Conservation (phyloP, 2,329 filamentous ascomycete species). For the Pseudocercospora fuligena region DNA sequence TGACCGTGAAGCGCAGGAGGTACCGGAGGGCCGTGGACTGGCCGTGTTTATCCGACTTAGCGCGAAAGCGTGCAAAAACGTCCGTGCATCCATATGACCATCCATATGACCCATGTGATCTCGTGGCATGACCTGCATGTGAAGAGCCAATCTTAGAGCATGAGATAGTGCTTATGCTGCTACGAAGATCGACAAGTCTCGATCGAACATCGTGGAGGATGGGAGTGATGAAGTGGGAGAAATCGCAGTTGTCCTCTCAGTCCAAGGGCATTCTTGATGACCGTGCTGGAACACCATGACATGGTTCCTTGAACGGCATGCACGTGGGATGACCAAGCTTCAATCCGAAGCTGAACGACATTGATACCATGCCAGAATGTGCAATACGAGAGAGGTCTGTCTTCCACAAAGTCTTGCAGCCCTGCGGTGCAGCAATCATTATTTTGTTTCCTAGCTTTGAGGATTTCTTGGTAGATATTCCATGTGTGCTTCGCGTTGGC, state of each 20-base stretch:
- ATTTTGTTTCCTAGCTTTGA: too few species aligned
- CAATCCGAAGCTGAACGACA: neutral
- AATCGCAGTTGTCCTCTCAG: neutral
- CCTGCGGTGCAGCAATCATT: too few species aligned
- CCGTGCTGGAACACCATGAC: neutral
- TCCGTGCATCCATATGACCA: neutral
- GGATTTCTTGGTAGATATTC: too few species aligned
- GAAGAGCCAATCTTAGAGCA: neutral
- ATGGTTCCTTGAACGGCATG: neutral
- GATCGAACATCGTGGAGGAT: too few species aligned
- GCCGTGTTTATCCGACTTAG: neutral
- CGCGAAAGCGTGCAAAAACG: neutral
- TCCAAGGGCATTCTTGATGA: neutral
- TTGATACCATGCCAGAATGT: neutral
- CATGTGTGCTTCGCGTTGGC: too few species aligned
- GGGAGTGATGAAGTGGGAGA: too few species aligned
- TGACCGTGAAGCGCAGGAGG: neutral
- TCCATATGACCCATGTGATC: slow-evolving; percentile 1
- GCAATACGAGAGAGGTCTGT: too few species aligned
- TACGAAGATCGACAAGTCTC: neutral
- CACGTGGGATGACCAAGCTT: neutral
- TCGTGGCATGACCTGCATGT: slow-evolving; percentile 4
- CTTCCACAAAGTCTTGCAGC: too few species aligned
- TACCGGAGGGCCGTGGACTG: neutral
- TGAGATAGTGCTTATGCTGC: neutral